Evolutionary conservation across 2,329 filamentous ascomycete genomes (phyloP).

Genomic region (Aspergillus unguis): DNA sequence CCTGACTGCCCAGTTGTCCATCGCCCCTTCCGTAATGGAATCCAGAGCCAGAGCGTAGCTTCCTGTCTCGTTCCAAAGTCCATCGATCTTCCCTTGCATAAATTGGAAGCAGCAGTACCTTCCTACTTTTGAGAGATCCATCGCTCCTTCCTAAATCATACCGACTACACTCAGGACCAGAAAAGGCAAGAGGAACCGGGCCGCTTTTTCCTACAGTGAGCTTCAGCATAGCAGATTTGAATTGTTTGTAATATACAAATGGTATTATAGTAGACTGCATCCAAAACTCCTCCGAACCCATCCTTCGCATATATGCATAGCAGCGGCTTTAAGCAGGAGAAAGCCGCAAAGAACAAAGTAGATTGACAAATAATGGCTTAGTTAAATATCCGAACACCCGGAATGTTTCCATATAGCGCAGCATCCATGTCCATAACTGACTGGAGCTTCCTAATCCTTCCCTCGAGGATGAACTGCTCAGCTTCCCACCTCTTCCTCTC

Average conservation of each 20-base stretch:
- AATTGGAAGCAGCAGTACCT: no score
- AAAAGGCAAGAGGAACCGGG: no score
- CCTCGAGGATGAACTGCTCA: constrained; percentile 38
- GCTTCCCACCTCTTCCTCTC: constrained; percentile 40
- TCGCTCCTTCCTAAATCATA: no score
- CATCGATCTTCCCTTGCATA: no score
- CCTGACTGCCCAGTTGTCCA: no score
- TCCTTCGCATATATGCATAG: constrained; percentile 1
- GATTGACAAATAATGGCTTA: not conserved
- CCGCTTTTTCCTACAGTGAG: not conserved
- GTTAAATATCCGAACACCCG: constrained; percentile 29
- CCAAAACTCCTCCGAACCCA: constrained; percentile 1
- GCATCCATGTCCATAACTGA: constrained; percentile 32
- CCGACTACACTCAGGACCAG: no score
- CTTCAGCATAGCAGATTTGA: not conserved
- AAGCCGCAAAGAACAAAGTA: not conserved
- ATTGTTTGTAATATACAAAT: not conserved
- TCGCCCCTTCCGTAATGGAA: not conserved
- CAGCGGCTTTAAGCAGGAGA: not conserved
- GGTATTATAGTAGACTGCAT: not conserved
- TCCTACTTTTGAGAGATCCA: no score
- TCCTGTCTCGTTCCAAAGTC: no score
- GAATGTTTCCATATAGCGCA: constrained; percentile 26
- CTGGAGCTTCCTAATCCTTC: constrained; percentile 30
- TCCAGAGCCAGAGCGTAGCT: not conserved